A percentile compares a stretch with the other conserved stretches of the same genome.
These are phyloP conservation scores for Fagus sylvatica DNA, from an alignment of 306 rosid species.

Conservation along the genomic window DNA sequence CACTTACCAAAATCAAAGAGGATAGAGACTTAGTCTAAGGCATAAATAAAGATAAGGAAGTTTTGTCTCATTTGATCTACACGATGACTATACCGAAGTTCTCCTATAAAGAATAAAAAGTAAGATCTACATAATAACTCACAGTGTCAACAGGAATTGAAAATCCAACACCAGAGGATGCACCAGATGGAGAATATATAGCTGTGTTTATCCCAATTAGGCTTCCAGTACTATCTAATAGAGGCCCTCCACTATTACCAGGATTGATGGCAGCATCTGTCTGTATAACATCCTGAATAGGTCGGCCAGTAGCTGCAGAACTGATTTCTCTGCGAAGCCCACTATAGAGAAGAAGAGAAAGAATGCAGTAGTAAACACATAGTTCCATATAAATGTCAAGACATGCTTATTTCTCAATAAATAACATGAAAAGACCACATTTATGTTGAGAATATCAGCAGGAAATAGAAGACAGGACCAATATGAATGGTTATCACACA, in stretches of 20 bases:
- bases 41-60: conserved; percentile 1
- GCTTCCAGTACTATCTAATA: conserved; percentile 91
- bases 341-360: conserved; percentile 39
- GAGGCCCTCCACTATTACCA: conserved; percentile 99
- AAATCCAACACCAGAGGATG: conserved; percentile 98
- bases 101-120: background rate
- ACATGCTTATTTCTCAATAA: background rate
- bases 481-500: background rate
- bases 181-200: conserved; percentile 96
- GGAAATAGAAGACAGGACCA: background rate
- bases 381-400: background rate
- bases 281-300: conserved; percentile 98
- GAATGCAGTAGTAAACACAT: conserved; percentile 19
- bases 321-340: conserved; percentile 98
- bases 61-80: conserved; percentile 1
- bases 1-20: background rate
- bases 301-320: conserved; percentile 99
- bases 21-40: background rate
- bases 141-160: conserved; percentile 98
- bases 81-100: conserved; percentile 8
- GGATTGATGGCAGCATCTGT: conserved; percentile 99
- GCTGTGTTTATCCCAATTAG: conserved; percentile 98
- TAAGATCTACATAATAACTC: conserved; percentile 36
- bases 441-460: background rate
- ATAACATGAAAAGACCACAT: conserved; percentile 11